Conservation (phyloP, 345 rosid genomes). For the Leavenworthia alabamica region DNA sequence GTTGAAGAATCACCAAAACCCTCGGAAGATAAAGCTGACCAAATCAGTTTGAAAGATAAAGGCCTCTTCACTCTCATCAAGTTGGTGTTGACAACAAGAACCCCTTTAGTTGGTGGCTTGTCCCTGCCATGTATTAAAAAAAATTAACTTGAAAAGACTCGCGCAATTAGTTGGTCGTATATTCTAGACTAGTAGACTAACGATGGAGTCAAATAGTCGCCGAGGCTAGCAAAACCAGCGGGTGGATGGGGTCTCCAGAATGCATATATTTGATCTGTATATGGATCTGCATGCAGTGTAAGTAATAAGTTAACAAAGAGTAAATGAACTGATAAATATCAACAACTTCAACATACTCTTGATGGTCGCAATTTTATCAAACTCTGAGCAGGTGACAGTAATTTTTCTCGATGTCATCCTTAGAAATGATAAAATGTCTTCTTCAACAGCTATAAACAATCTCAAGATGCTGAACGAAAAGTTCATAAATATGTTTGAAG, state of each 20-base stretch:
- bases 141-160: slow-evolving; percentile 10
- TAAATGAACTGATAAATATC: slow-evolving; percentile 6
- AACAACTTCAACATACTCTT: slow-evolving; percentile 44
- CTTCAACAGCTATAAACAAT: slow-evolving; percentile 88
- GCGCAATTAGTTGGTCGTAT: background rate
- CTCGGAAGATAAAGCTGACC: slow-evolving; percentile 48
- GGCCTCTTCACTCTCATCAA: slow-evolving; percentile 77
- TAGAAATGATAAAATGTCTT: slow-evolving; percentile 77
- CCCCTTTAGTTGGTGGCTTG: slow-evolving; percentile 95
- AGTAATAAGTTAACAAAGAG: slow-evolving; percentile 19
- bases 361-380: slow-evolving; percentile 83
- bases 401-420: slow-evolving; percentile 83
- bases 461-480: slow-evolving; percentile 91
- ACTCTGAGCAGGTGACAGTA: slow-evolving; percentile 76
- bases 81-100: slow-evolving; percentile 76
- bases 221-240: slow-evolving; percentile 91
- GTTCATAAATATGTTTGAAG: slow-evolving; percentile 89
- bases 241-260: slow-evolving; percentile 97
- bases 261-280: slow-evolving; percentile 54
- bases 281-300: slow-evolving; percentile 47
- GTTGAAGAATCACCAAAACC: slow-evolving; percentile 32
- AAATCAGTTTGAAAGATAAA: slow-evolving; percentile 62
- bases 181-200: slow-evolving; percentile 37
- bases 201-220: slow-evolving; percentile 91
- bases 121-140: slow-evolving; percentile 57